Evolutionary conservation across 164 flowering plant genomes (phyloP).

Genomic region (Kalanchoe fedtschenkoi): DNA sequence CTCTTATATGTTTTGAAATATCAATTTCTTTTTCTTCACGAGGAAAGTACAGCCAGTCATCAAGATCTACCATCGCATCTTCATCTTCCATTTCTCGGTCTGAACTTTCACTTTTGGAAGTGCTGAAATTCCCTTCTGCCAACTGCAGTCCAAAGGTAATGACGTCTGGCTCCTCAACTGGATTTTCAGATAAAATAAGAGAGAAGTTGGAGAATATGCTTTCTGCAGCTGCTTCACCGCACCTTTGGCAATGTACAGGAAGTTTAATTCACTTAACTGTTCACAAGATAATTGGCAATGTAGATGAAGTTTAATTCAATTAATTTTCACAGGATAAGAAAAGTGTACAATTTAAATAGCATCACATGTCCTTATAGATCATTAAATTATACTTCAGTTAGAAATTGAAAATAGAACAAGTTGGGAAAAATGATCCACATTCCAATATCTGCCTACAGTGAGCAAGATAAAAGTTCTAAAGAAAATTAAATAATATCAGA

Average conservation of each 20-base stretch:
- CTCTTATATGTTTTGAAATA: constrained; percentile 79
- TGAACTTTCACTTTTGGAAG: constrained; percentile 6
- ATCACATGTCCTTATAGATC: no score
- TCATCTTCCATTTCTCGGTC: constrained; percentile 27
- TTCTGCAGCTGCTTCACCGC: constrained; percentile 73
- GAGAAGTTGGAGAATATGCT: constrained; percentile 64
- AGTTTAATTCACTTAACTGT: neutral
- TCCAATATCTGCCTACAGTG: no score
- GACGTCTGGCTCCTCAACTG: constrained; percentile 55
- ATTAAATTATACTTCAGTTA: neutral
- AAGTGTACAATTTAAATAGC: neutral
- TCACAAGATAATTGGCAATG: constrained; percentile 6
- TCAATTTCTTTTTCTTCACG: constrained; percentile 57
- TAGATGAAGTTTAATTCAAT: neutral
- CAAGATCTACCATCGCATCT: constrained; percentile 30
- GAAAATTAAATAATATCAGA: no score
- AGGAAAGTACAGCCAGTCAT: constrained; percentile 77
- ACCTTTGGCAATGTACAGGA: constrained; percentile 29
- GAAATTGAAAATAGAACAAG: neutral
- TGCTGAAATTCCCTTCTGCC: constrained; percentile 32
- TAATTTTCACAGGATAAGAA: neutral
- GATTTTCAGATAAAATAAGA: constrained; percentile 65
- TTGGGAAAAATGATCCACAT: neutral
- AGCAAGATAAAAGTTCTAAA: no score
- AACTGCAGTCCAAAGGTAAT: constrained; percentile 33